phyloP scores from a whole-genome alignment of 78 protist species.

The Dictyostelium purpureum region DNA sequence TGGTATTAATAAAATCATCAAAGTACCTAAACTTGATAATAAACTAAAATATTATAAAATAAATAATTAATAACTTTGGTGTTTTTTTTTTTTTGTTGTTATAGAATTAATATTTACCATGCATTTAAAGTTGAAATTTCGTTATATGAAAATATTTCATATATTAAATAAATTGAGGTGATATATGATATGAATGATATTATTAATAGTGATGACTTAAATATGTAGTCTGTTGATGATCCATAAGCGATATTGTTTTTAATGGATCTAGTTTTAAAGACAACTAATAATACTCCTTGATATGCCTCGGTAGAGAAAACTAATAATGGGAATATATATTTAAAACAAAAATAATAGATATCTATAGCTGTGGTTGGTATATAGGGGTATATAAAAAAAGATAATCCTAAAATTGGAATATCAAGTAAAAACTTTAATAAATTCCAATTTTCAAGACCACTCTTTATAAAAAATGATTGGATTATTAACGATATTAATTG shows the following conservation, averaged over 20 bases:
- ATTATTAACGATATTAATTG: not conserved
- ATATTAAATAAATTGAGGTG: not conserved
- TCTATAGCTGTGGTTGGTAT: not conserved
- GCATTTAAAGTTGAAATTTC: not conserved
- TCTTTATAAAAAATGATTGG: not conserved
- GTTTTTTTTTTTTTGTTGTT: not conserved
- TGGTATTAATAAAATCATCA: conserved; percentile 4
- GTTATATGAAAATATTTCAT: not conserved
- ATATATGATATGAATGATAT: not conserved
- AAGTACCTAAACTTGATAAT: conserved; percentile 36
- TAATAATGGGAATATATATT: conserved; percentile 10
- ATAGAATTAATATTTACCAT: not conserved
- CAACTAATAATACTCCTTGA: not conserved
- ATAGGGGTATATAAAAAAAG: not conserved
- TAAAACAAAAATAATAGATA: not conserved
- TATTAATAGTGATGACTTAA: not conserved
- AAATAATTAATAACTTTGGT: not conserved
- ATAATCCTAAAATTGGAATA: not conserved
- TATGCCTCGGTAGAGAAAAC: not conserved
- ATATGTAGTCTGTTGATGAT: not conserved
- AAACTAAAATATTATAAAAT: not conserved
- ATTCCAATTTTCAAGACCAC: conserved; percentile 1
- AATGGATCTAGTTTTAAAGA: not conserved
- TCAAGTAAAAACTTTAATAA: not conserved
- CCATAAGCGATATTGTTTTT: not conserved